These are phyloP conservation scores for Xerocomus spinulosus DNA, from an alignment of 768 basidiomycete species.

Conservation along the genomic window DNA sequence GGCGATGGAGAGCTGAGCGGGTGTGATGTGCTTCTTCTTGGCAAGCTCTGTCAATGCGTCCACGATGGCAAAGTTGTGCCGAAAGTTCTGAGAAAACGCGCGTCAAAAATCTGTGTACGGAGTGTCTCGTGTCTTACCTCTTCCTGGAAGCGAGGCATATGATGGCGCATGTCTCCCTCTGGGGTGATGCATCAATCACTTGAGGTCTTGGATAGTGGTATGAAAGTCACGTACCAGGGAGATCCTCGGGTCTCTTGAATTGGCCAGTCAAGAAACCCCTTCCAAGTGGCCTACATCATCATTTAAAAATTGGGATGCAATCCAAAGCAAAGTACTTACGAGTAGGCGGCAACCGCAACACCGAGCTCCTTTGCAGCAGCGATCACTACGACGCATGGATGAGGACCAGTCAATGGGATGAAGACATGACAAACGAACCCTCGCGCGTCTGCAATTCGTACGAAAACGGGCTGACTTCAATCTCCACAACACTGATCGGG, in stretches of 20 bases:
- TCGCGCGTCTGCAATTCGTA: constrained; percentile 34
- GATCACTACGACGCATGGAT: constrained; percentile 39
- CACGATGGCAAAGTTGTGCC: constrained; percentile 41
- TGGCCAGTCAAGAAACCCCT: constrained; percentile 50
- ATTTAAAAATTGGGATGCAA: too few species aligned
- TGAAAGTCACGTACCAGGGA: constrained; percentile 23
- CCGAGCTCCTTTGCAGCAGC: constrained; percentile 50
- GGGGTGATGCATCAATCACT: not conserved
- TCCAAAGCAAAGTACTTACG: constrained; percentile 38
- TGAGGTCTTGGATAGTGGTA: not conserved
- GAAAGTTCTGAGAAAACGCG: constrained; percentile 28
- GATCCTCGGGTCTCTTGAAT: constrained; percentile 38
- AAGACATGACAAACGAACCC: too few species aligned
- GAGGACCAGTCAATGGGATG: too few species aligned
- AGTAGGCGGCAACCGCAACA: constrained; percentile 58
- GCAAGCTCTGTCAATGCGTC: constrained; percentile 40
- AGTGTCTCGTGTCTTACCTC: too few species aligned
- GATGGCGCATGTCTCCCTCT: constrained; percentile 40
- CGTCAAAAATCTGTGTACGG: too few species aligned
- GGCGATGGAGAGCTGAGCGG: constrained; percentile 39
- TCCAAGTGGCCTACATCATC: constrained; percentile 54
- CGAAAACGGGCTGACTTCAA: constrained; percentile 62
- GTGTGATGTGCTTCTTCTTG: constrained; percentile 36
- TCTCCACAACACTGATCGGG: constrained; percentile 57
- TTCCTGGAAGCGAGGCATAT: constrained; percentile 42